phyloP scores from a whole-genome alignment of 768 basidiomycete genomes.

The Glaciozyma martinii region DNA sequence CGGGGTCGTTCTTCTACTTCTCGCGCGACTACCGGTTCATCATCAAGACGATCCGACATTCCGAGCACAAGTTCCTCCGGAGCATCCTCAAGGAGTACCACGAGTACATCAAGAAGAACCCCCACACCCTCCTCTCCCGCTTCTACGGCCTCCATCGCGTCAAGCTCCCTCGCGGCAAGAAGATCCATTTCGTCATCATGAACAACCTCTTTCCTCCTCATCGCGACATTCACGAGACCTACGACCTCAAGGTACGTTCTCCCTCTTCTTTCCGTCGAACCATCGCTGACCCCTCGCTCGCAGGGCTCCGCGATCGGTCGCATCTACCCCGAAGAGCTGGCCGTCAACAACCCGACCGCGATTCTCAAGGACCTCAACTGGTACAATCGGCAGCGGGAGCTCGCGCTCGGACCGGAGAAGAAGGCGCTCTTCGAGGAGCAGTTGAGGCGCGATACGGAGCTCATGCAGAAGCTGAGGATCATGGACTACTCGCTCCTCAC shows the following conservation, averaged over 20 bases:
- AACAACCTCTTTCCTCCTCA: conserved; percentile 98
- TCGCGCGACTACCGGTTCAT: conserved; percentile 98
- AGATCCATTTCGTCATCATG: conserved; percentile 99
- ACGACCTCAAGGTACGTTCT: conserved; percentile 71
- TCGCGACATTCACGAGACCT: conserved; percentile 94
- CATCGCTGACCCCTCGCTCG: background rate
- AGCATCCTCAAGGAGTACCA: conserved; percentile 75
- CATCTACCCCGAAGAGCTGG: conserved; percentile 74
- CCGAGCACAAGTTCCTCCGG: conserved; percentile 87
- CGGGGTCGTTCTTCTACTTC: conserved; percentile 98
- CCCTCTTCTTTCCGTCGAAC: background rate
- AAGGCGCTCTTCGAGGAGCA: conserved; percentile 83
- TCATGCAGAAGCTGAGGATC: conserved; percentile 69
- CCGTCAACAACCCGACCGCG: conserved; percentile 66
- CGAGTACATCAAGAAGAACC: conserved; percentile 74
- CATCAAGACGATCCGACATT: conserved; percentile 95
- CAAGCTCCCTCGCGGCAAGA: conserved; percentile 81
- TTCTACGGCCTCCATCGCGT: conserved; percentile 98
- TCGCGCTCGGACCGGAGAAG: conserved; percentile 96
- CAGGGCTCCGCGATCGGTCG: conserved; percentile 70
- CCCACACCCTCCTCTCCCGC: conserved; percentile 82
- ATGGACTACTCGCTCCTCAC: conserved; percentile 97
- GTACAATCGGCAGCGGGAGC: conserved; percentile 64
- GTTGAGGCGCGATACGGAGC: conserved; percentile 72
- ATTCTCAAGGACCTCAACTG: conserved; percentile 95